These are phyloP conservation scores for Trichoderma citrinoviride DNA, from an alignment of 2,329 filamentous ascomycete species.

Conservation along the genomic window DNA sequence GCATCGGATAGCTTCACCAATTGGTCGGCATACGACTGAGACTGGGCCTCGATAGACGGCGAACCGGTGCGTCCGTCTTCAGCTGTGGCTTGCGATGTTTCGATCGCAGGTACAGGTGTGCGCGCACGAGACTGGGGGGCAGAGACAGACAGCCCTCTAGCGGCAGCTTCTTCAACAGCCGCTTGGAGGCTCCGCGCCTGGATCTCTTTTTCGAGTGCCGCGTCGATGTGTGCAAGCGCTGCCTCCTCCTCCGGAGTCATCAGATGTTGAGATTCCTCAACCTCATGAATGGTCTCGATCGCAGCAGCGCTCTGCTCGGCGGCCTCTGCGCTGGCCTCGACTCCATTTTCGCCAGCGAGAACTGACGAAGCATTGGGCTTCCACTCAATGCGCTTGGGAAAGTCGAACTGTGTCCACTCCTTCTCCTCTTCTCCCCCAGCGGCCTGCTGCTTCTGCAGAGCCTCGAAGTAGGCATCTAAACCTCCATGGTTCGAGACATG, in stretches of 20 bases:
- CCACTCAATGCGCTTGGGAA: conserved; percentile 86
- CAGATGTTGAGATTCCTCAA: conserved; percentile 38
- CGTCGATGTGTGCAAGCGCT: conserved; percentile 77
- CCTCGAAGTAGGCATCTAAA: conserved; percentile 87
- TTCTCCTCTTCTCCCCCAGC: conserved; percentile 61
- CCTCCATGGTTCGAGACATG: conserved; percentile 58
- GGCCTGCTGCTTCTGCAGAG: conserved; percentile 75
- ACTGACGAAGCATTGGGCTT: conserved; percentile 61
- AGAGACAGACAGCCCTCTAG: conserved; percentile 38
- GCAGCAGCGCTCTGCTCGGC: conserved; percentile 32
- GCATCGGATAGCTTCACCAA: conserved; percentile 70
- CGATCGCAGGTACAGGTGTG: conserved; percentile 36
- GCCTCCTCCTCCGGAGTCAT: conserved; percentile 51
- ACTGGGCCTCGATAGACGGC: conserved; percentile 61
- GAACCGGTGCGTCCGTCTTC: conserved; percentile 49
- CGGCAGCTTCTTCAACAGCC: conserved; percentile 43
- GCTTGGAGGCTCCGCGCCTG: conserved; percentile 51
- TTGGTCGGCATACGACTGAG: conserved; percentile 71
- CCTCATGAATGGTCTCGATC: conserved; percentile 35
- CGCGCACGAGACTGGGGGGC: conserved; percentile 41
- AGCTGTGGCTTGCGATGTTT: conserved; percentile 43
- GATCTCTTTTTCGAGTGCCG: conserved; percentile 77
- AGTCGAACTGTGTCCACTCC: conserved; percentile 91
- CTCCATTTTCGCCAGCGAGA: conserved; percentile 58
- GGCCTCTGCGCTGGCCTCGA: conserved; percentile 24